Evolutionary conservation across 2,329 filamentous ascomycete species (phyloP).

Genomic region (Beauveria caledonica): DNA sequence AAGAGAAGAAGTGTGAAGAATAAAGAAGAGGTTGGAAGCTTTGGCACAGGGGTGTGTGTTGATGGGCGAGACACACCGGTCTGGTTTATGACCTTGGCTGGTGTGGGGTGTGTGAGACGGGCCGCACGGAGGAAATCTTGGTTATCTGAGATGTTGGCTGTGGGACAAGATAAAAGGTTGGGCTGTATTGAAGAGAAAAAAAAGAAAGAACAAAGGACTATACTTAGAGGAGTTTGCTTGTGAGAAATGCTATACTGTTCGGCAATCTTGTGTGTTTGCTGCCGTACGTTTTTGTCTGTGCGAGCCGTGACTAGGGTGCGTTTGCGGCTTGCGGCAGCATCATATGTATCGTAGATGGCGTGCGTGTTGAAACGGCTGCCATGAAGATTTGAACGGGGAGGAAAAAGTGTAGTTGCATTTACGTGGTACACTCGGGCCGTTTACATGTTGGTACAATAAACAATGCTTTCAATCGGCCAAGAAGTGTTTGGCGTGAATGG

Average conservation of each 20-base stretch:
- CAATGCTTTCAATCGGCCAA: too few species aligned
- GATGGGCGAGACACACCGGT: not conserved
- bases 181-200: not conserved
- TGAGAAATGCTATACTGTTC: not conserved
- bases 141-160: not conserved
- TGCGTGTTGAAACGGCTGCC: too few species aligned
- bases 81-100: not conserved
- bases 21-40: not conserved
- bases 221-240: conserved; percentile 5
- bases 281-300: not conserved
- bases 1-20: not conserved
- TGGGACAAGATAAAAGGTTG: not conserved
- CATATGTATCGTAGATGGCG: too few species aligned
- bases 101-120: not conserved
- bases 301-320: too few species aligned
- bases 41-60: not conserved
- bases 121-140: not conserved
- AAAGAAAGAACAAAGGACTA: not conserved
- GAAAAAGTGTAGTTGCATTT: too few species aligned
- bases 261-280: not conserved
- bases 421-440: too few species aligned
- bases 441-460: too few species aligned
- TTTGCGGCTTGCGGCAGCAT: too few species aligned
- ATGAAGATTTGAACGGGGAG: too few species aligned
- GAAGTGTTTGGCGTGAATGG: too few species aligned